Base-by-base conservation (phyloP, 257 asterid genomes). In the Solanum clarkiae region DNA sequence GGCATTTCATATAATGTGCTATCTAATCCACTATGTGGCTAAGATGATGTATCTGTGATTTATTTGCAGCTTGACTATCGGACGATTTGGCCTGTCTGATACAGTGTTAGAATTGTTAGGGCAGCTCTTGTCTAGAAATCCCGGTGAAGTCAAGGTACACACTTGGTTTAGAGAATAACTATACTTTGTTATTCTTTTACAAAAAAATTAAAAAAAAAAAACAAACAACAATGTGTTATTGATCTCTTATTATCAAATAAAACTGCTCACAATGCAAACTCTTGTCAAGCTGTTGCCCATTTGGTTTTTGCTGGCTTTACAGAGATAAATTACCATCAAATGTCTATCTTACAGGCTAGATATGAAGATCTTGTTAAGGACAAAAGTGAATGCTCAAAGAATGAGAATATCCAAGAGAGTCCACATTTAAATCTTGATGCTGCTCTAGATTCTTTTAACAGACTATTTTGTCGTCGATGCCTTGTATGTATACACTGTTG, bases 391-490 rank as follows among this genome's bases (percentile, higher is more conserved):
- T 84, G 84, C 70, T 85, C 87, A 86, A 90, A 74, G 88, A 89
- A 87, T 88, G 92, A 86, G 85, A 83, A 82, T 74, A 85, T 86
- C 36, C 97, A 90, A 83, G 95, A 91, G 80, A 88, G 89, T 85
- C 91, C 88, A 86, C 88, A 90, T 89, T 93, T 95, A 53, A 96
- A 92, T 92, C 97, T 97, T 80, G 97, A 94, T 85, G 95, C 95
- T 72, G 99, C 99, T 82, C 85, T 95, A 87, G 98, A 94, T 91
- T 93, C 99, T 72, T 93, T 95, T 87, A 98, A 97, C 93, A 94
- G 91, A 85, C 92, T 97, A 71, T 97, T 94, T 87, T 97, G 99
- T 86, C 98, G 98, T 13, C 97, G 98, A 71, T 97, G 99, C 88
- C 91, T 90, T 80, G 99, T 97, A 92, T 88, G 97, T 88, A 89